phyloP scores from a whole-genome alignment of 2,329 filamentous ascomycete genomes.

The Neoscytalidium dimidiatum region DNA sequence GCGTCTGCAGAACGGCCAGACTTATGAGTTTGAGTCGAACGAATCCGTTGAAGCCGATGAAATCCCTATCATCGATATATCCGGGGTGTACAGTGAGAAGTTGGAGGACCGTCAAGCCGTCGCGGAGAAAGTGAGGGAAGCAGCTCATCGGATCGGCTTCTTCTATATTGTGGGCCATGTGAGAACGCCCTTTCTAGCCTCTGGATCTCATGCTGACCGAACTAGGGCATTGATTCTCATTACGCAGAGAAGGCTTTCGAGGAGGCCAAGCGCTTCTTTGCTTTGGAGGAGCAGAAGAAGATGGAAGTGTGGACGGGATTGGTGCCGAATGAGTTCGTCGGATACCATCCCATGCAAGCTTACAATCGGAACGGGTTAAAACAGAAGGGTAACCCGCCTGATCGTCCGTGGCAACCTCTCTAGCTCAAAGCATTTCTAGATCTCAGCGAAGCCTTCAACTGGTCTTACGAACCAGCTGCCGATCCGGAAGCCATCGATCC shows the following conservation, averaged over 20 bases:
- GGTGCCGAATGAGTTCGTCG: constrained; percentile 38
- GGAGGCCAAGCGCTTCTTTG: constrained; percentile 47
- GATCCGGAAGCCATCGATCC: constrained; percentile 23
- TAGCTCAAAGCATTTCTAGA: constrained; percentile 18
- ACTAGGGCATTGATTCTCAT: constrained; percentile 31
- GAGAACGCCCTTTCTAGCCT: neutral
- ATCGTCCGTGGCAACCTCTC: neutral
- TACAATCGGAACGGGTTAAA: constrained; percentile 53
- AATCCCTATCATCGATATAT: constrained; percentile 25
- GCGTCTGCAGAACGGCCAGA: constrained; percentile 24
- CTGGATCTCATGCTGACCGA: neutral
- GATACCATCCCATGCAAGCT: constrained; percentile 41
- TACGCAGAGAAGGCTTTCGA: constrained; percentile 35
- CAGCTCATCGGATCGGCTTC: constrained; percentile 22
- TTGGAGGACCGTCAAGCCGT: constrained; percentile 24
- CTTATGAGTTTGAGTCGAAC: constrained; percentile 23
- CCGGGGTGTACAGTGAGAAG: constrained; percentile 20
- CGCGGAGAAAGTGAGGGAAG: constrained; percentile 22
- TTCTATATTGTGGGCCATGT: constrained; percentile 25
- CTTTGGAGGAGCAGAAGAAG: constrained; percentile 47
- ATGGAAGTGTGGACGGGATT: constrained; percentile 48
- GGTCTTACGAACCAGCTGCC: constrained; percentile 25
- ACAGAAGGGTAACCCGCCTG: constrained; percentile 45
- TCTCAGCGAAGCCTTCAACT: constrained; percentile 33
- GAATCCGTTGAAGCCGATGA: constrained; percentile 24